Evolutionary conservation across 2,329 filamentous ascomycete species (phyloP).

Genomic region (Amauroascus verrucosus): DNA sequence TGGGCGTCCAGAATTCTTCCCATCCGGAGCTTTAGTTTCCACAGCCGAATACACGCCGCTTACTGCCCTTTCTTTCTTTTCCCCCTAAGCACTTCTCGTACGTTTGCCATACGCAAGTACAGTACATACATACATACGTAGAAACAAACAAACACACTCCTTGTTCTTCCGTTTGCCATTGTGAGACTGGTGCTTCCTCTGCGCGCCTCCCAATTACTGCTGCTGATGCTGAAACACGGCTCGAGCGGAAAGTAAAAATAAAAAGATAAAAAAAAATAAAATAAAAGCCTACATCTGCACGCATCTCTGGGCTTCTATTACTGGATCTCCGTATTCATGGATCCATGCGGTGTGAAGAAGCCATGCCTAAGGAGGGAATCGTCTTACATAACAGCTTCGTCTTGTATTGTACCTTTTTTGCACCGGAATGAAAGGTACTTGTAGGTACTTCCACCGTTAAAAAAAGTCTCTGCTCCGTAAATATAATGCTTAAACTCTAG

Average conservation of each 20-base stretch:
- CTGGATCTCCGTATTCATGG: constrained; percentile 1
- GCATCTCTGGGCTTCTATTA: not conserved
- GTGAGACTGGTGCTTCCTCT: too few species aligned
- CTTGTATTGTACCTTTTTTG: not conserved
- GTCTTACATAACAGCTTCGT: constrained; percentile 8
- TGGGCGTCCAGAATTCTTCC: not conserved
- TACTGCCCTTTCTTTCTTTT: not conserved
- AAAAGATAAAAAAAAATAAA: too few species aligned
- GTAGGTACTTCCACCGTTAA: too few species aligned
- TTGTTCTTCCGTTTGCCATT: not conserved
- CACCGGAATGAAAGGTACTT: not conserved
- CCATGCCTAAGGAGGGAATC: constrained; percentile 1
- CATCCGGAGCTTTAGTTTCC: not conserved
- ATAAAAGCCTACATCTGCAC: too few species aligned
- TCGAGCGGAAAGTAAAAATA: not conserved
- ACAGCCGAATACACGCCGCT: not conserved
- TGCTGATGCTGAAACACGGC: too few species aligned
- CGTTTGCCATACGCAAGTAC: too few species aligned
- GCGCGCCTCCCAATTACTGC: too few species aligned
- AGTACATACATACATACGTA: too few species aligned
- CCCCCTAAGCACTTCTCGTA: too few species aligned
- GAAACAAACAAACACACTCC: too few species aligned
- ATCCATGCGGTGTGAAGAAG: constrained; percentile 9
- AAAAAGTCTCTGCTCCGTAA: not conserved
- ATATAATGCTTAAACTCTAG: not conserved